Conservation (phyloP, 805 yeast genomes). For the Candida maesae region DNA sequence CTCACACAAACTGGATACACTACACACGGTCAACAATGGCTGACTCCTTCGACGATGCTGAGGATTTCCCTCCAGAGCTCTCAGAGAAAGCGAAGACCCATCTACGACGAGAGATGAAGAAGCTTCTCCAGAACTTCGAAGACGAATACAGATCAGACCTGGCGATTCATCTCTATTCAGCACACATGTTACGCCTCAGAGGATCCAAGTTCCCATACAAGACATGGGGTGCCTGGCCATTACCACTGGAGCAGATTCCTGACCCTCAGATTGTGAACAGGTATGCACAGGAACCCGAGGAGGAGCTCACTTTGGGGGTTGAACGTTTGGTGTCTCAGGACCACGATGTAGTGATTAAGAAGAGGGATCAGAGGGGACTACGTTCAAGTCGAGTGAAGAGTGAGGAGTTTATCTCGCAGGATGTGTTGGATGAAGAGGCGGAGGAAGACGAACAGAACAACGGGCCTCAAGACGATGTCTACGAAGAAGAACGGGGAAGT, state of each 20-base stretch:
- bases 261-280: slow-evolving; percentile 28
- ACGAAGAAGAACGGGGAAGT: too few species aligned
- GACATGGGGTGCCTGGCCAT: slow-evolving; percentile 64
- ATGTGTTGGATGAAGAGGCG: slow-evolving; percentile 5
- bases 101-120: slow-evolving; percentile 17
- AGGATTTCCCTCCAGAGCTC: not conserved
- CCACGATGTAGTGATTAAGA: too few species aligned
- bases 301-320: slow-evolving; percentile 6
- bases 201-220: slow-evolving; percentile 34
- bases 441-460: not conserved
- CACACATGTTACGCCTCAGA: slow-evolving; percentile 40
- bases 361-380: too few species aligned
- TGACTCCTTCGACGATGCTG: not conserved
- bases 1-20: too few species aligned
- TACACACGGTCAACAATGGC: too few species aligned
- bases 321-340: not conserved
- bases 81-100: not conserved
- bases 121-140: slow-evolving; percentile 21
- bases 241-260: slow-evolving; percentile 33
- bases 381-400: too few species aligned
- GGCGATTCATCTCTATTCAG: slow-evolving; percentile 41
- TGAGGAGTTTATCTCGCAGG: slow-evolving; percentile 28
- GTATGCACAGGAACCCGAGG: slow-evolving; percentile 10
- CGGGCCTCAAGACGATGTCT: not conserved
- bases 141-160: not conserved